phyloP scores from a whole-genome alignment of 2,329 filamentous ascomycete species.

The Penicillium sp. region DNA sequence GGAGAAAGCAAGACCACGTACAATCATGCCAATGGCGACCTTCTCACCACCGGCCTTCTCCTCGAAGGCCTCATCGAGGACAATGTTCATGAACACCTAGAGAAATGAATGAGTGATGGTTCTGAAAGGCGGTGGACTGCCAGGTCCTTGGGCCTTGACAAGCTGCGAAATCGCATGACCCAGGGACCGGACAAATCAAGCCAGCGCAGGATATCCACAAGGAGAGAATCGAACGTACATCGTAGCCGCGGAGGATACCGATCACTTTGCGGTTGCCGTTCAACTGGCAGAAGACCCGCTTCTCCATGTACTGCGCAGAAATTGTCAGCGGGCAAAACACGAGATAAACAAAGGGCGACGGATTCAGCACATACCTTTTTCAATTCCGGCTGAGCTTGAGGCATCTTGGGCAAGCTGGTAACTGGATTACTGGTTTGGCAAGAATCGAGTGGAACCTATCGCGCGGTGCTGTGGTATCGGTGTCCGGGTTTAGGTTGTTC shows the following conservation, averaged over 20 bases:
- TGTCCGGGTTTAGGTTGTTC: slow-evolving; percentile 38
- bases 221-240: slow-evolving; percentile 61
- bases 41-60: slow-evolving; percentile 92
- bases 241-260: slow-evolving; percentile 90
- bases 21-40: slow-evolving; percentile 86
- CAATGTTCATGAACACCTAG: slow-evolving; percentile 96
- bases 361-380: slow-evolving; percentile 72
- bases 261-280: slow-evolving; percentile 98
- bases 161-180: background rate
- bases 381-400: slow-evolving; percentile 96
- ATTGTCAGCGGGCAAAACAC: slow-evolving; percentile 14
- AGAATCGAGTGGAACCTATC: slow-evolving; percentile 13
- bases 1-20: slow-evolving; percentile 45
- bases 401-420: slow-evolving; percentile 64
- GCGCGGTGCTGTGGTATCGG: slow-evolving; percentile 32
- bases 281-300: slow-evolving; percentile 94
- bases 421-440: slow-evolving; percentile 23
- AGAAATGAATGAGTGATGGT: background rate
- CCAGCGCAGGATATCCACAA: no score
- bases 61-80: slow-evolving; percentile 94
- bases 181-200: background rate
- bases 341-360: background rate
- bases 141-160: background rate
- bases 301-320: slow-evolving; percentile 84
- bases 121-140: background rate